phyloP scores from a whole-genome alignment of 163 green algal species.

The Volvox carteri region DNA sequence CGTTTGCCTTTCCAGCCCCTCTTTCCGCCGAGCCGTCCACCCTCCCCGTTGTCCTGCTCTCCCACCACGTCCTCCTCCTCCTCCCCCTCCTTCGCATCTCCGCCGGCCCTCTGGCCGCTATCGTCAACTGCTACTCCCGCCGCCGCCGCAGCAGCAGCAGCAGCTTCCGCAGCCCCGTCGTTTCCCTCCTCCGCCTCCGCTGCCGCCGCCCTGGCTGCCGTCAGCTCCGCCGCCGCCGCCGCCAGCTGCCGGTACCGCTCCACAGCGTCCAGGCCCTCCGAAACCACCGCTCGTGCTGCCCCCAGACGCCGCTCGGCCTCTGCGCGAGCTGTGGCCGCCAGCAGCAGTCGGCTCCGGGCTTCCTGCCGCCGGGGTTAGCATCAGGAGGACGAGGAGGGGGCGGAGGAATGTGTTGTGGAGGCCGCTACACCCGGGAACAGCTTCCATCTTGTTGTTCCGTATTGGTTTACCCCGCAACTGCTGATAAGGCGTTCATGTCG shows the following conservation, averaged over 20 bases:
- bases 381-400: no score
- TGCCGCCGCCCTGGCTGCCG: not conserved
- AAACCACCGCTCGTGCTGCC: not conserved
- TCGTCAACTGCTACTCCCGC: not conserved
- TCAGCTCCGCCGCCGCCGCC: not conserved
- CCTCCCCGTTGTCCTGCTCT: not conserved
- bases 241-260: not conserved
- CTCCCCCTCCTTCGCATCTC: no score
- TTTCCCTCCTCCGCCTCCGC: conserved; percentile 5
- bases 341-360: not conserved
- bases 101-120: not conserved
- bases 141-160: not conserved
- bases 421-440: no score
- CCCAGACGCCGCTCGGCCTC: not conserved
- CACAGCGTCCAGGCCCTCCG: not conserved
- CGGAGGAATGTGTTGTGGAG: no score
- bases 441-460: no score
- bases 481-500: no score
- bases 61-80: not conserved
- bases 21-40: no score
- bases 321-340: not conserved
- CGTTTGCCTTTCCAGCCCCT: not conserved
- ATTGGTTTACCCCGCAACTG: no score
- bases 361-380: conserved; percentile 9
- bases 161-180: not conserved